phyloP scores from a whole-genome alignment of 805 yeast species.

The Nematodospora valgi region DNA sequence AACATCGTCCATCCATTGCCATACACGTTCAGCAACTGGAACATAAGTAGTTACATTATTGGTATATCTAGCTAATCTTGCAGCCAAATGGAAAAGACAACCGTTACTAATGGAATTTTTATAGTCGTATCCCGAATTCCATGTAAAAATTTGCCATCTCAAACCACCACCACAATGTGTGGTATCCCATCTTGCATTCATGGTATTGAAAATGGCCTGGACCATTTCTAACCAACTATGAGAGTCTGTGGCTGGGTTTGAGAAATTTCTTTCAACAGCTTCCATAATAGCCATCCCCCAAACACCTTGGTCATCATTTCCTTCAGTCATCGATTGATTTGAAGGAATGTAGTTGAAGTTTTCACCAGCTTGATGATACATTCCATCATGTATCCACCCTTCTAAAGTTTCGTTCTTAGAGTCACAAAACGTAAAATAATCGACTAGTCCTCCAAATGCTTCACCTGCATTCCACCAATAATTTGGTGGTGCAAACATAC shows the following conservation, averaged over 20 bases:
- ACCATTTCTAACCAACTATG: slow-evolving; percentile 83
- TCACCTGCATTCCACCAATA: slow-evolving; percentile 56
- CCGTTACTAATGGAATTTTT: slow-evolving; percentile 92
- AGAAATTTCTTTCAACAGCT: slow-evolving; percentile 44
- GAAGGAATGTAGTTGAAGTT: slow-evolving; percentile 40
- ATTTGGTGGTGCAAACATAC: slow-evolving; percentile 44
- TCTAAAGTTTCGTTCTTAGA: slow-evolving; percentile 28
- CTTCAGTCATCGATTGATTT: slow-evolving; percentile 47
- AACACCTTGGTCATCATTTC: slow-evolving; percentile 53
- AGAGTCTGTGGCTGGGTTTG: slow-evolving; percentile 51
- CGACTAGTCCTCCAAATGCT: slow-evolving; percentile 46
- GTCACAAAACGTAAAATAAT: slow-evolving; percentile 38
- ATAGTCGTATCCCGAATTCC: slow-evolving; percentile 93
- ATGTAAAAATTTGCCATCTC: slow-evolving; percentile 93
- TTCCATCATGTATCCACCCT: slow-evolving; percentile 30
- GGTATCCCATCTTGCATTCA: slow-evolving; percentile 86
- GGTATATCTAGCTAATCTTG: slow-evolving; percentile 82
- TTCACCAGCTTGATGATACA: slow-evolving; percentile 43
- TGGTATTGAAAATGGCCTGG: slow-evolving; percentile 87
- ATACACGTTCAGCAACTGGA: slow-evolving; percentile 70
- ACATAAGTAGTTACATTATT: slow-evolving; percentile 58
- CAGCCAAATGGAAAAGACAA: slow-evolving; percentile 80
- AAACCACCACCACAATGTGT: slow-evolving; percentile 79
- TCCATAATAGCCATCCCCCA: slow-evolving; percentile 48
- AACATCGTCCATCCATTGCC: slow-evolving; percentile 71